Evolutionary conservation across 164 flowering plant genomes (phyloP), one percentile per base, ranked within the genome.

Genomic region (Sedum album): DNA sequence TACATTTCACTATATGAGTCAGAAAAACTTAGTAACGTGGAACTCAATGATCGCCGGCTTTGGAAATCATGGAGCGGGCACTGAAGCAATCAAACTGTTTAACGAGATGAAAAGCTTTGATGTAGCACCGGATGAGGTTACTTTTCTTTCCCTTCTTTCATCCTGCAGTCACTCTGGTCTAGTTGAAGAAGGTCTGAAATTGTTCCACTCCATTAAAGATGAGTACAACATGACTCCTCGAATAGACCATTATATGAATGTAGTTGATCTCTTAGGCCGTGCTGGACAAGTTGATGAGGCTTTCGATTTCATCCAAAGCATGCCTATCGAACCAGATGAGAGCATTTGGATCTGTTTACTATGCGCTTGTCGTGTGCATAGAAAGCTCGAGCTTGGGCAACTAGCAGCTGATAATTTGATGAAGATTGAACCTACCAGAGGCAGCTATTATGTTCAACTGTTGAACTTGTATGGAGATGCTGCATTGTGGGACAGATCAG

Each of bases 121-220:
- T 57, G 71, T 71, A 64, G 5, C 13, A 6, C 90, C 88, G 1
- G 88, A 86, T 65, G 80, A 73, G 33, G 73, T 82, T 30, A 82
- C 90, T 10, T 84, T 84, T 71, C 77, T 84, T 46, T 77, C 82
- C 30, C 72, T 86, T 31, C 75, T 84, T 67, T 77, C 90, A 31
- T 79, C 88, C 65, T 86, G 90, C 78, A 86, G 85, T 53, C 88
- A 84, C 79, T 79, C 83, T 23, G 90, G 88, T 18, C 46, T 77
- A 31, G 72, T 78, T n/a, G 78, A 76, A 26, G 79, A 82, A 66
- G 88, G 90, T 57, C 72, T 75, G 17, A 66, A 69, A n/a, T 61
- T 81, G 48, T 81, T 84, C 53, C 66, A 75, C 17, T 78, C 72
- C 30, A 86, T 86, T 87, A 77, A n/a, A 60, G 41, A 35, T 62